Base-by-base conservation (phyloP, 257 asterid species). In the Nicotiana tomentosiformis region DNA sequence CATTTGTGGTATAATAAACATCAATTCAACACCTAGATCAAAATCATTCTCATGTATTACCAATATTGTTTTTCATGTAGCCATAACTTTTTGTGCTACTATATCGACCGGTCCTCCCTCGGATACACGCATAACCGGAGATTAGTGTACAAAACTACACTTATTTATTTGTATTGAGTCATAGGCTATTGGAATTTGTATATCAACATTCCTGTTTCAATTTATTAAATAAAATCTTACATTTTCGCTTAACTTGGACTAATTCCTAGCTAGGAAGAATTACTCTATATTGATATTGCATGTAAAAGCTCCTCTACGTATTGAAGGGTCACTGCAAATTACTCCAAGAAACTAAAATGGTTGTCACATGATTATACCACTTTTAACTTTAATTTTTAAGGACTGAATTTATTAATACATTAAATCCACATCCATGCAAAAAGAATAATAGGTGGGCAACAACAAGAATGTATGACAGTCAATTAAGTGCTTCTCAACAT, bases 251-350 rank as follows among this genome's bases (percentile, higher is more conserved):
- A 57, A 5, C 23, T 57, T 57, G 62, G 5, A 16, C 62, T 57
- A 57, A 51, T 51, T 51, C 37, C 61, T 72, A 58, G 29, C 68
- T 15, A 12, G 53, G 35, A 56, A 60, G 17, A 70, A 61, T 10
- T 29, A 18, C 8, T 64, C 10, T 64, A 4, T 0, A 64, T 62
- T 12, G 39, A 12, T 64, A 26, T 26, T 74, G 43, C 62, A 23
- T 23, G 79, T 74, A 23, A 12, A 80, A 43, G 29, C 77, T 80
- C 83, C 61, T 80, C 26, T 64, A 46, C 61, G 29, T 61, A 20
- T 62, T 80, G 83, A 80, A 80, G 83, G 77, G 77, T 80, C 83
- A 62, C 11, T 80, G 4, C 3, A 7, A 62, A 43, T 23, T 80
- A 64, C 30, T 80, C 26, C 77, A 60, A 39, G 20, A 61, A 18